A percentile compares a stretch with the other conserved stretches of the same genome.
Evolutionary conservation across 139 green algal species (phyloP).

Genomic region (Asterochloris erici): DNA sequence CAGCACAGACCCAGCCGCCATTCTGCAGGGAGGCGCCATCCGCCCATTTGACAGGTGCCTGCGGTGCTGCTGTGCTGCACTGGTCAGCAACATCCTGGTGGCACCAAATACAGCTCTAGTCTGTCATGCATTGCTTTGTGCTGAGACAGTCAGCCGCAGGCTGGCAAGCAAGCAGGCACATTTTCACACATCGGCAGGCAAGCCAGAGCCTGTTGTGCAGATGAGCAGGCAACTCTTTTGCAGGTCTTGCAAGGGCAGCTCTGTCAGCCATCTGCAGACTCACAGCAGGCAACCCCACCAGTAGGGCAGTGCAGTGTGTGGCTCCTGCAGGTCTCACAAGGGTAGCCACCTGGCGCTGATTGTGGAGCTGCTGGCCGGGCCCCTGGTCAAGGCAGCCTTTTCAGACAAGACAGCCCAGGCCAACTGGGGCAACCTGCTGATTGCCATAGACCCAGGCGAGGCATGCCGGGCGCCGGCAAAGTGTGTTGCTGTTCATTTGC

Average conservation of each 20-base stretch:
- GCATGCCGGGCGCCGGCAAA: constrained; percentile 42
- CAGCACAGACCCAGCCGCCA: constrained; percentile 65
- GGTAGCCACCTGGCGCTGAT: constrained; percentile 68
- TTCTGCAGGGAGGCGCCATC: constrained; percentile 66
- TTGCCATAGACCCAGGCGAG: constrained; percentile 57
- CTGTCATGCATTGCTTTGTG: no score
- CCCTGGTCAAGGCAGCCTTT: constrained; percentile 66
- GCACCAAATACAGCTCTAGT: no score
- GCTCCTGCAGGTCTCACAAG: constrained; percentile 47
- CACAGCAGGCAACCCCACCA: no score
- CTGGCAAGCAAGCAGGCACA: no score
- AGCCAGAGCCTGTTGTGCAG: no score
- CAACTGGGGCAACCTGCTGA: constrained; percentile 80
- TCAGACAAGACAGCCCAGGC: constrained; percentile 60
- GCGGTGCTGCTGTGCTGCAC: background rate
- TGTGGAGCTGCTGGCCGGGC: constrained; percentile 73
- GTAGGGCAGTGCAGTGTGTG: background rate
- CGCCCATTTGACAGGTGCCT: constrained; percentile 62
- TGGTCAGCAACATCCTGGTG: background rate
- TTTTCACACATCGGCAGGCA: no score
- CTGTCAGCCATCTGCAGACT: no score
- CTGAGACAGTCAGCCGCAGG: no score
- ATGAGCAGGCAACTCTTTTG: no score
- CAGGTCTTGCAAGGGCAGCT: no score
- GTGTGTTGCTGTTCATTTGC: background rate